Evolutionary conservation across 805 yeast species (phyloP).

Genomic region (Candida cerambycidarum): DNA sequence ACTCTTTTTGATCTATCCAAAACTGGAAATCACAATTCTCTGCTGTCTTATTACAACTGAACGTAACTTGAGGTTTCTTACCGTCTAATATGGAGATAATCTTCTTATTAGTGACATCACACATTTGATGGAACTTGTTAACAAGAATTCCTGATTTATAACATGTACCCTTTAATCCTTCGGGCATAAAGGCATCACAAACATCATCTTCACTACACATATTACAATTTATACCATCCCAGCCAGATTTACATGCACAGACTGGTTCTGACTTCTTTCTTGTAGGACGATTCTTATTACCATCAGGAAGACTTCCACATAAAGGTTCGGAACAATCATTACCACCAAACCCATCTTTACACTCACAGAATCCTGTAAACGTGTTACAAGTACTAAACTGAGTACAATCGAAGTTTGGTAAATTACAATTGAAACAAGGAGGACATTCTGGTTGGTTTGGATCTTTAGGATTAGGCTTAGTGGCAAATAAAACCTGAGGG

Average conservation of each 20-base stretch:
- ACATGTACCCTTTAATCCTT: constrained; percentile 81
- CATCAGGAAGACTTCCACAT: constrained; percentile 79
- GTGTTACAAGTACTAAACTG: constrained; percentile 89
- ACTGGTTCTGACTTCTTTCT: constrained; percentile 47
- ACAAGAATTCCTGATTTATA: constrained; percentile 83
- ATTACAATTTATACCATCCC: constrained; percentile 95
- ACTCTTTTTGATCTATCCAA: constrained; percentile 90
- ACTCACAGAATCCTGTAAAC: constrained; percentile 87
- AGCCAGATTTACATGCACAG: constrained; percentile 81
- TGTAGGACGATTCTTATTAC: constrained; percentile 60
- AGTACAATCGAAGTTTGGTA: constrained; percentile 85
- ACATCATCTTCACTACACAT: constrained; percentile 70
- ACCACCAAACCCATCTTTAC: constrained; percentile 92
- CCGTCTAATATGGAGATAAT: constrained; percentile 80
- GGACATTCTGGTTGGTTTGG: constrained; percentile 68
- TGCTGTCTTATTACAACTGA: constrained; percentile 73
- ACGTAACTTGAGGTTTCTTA: constrained; percentile 85
- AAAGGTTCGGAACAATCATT: constrained; percentile 84
- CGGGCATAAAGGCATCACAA: constrained; percentile 88
- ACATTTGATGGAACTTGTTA: constrained; percentile 80
- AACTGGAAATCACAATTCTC: constrained; percentile 84
- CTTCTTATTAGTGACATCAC: constrained; percentile 90
- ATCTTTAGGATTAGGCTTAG: constrained; percentile 11
- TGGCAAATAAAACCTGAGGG: constrained; percentile 8
- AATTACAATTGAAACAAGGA: constrained; percentile 92